Base-by-base conservation (phyloP, 192 early-diverging fungal genomes). In the Coemansia sp. region DNA sequence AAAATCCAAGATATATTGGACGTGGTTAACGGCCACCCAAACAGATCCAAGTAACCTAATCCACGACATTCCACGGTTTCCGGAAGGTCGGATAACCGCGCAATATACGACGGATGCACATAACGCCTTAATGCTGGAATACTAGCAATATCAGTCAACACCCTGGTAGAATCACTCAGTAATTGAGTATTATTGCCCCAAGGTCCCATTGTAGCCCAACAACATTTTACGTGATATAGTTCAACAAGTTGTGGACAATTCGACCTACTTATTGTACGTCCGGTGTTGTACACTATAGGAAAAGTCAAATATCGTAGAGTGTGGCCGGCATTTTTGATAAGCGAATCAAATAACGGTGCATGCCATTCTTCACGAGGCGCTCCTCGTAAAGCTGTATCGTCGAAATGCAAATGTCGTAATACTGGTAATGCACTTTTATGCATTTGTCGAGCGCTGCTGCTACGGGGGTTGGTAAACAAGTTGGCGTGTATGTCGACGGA, bases 211-310 rank as follows among this genome's bases (percentile, higher is more conserved):
- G 81, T 83, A 1, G 75, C 75, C 81, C 81, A 83, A 60, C 81
- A 83, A 56, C 81, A 83, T 67, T 83, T 83, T 53, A 83, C 77
- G 14, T 83, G 81, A 0, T 76, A 66, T 14, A 83, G 51, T 2
- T 76, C 73, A 1, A 72, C 67, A 17, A 83, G 52, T 41, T 48
- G 8, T 2, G 81, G 81, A 18, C 81, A 83, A 41, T 78, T 83
- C n/a, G 20, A 45, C 1, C 51, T 28, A 9, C 68, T 72, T n/a
- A 83, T 63, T 2, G 60, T 56, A 5, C 81, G 65, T 54, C 70
- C 68, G 20, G 81, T 83, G 48, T 83, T 83, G 67, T 83, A 83
- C 5, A 83, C 72, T n/a, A 83, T 75, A 0, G 81, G 81, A 51
- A 83, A 83, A 0, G 81, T 75, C 55, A 83, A 51, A 36, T 69